Evolutionary conservation across 768 basidiomycete species (phyloP).

Genomic region (Kwoniella botswanensis): DNA sequence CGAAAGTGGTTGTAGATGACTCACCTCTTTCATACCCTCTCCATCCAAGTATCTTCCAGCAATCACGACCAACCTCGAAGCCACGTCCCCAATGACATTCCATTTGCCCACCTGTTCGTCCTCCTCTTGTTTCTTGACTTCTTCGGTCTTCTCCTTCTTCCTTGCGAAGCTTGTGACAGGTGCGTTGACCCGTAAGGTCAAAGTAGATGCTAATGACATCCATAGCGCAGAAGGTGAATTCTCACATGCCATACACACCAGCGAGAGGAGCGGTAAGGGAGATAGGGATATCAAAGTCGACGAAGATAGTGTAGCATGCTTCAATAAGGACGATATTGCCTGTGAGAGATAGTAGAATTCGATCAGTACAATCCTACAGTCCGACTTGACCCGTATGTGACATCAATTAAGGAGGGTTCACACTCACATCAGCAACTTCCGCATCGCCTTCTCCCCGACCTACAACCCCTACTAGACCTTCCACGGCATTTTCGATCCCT

Average conservation of each 20-base stretch:
- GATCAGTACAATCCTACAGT: slow-evolving; percentile 10
- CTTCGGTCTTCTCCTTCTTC: slow-evolving; percentile 40
- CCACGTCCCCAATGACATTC: slow-evolving; percentile 46
- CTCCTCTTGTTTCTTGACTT: slow-evolving; percentile 29
- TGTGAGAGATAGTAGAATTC: slow-evolving; percentile 64
- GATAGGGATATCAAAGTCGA: slow-evolving; percentile 79
- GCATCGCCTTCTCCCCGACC: slow-evolving; percentile 81
- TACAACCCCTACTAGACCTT: slow-evolving; percentile 69
- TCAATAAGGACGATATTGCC: slow-evolving; percentile 70
- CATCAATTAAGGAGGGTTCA: not conserved
- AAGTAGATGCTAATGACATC: slow-evolving; percentile 79
- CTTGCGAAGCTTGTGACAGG: slow-evolving; percentile 62
- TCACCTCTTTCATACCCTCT: slow-evolving; percentile 47
- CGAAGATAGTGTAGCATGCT: slow-evolving; percentile 74
- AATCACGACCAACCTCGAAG: slow-evolving; percentile 34
- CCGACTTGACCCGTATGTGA: not conserved
- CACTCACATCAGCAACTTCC: slow-evolving; percentile 73
- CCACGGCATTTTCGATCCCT: slow-evolving; percentile 68
- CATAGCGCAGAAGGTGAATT: slow-evolving; percentile 64
- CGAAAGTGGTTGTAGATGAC: slow-evolving; percentile 2
- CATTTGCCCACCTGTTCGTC: slow-evolving; percentile 38
- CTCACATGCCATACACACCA: slow-evolving; percentile 53
- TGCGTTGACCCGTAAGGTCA: slow-evolving; percentile 81
- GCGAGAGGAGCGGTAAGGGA: slow-evolving; percentile 68
- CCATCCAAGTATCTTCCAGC: slow-evolving; percentile 32